Conservation (phyloP, 1,284 basidiomycete species). For the Ustilago shanxiensis region DNA sequence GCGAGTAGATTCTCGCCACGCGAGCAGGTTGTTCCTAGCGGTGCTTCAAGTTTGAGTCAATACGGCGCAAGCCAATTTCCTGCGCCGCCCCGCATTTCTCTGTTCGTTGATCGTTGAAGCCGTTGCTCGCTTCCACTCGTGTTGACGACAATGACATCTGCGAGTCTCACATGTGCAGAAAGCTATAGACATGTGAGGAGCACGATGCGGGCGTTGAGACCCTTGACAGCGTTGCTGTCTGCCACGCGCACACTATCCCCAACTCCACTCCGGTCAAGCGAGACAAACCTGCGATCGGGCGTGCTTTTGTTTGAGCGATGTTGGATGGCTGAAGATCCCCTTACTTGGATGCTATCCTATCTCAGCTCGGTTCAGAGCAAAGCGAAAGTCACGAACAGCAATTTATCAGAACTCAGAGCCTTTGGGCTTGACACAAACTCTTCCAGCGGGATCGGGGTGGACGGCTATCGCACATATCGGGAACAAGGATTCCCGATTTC, state of each 20-base stretch:
- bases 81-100: not conserved
- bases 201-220: slow-evolving; percentile 3
- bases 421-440: no score
- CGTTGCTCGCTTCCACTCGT: not conserved
- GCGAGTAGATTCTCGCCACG: not conserved
- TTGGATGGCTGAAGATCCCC: not conserved
- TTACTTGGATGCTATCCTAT: no score
- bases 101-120: not conserved
- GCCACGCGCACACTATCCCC: not conserved
- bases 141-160: not conserved
- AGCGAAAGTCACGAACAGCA: no score
- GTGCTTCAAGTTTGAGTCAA: slow-evolving; percentile 13
- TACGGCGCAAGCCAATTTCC: not conserved
- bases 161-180: not conserved
- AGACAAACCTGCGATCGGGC: not conserved
- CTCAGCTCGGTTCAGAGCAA: no score
- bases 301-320: not conserved
- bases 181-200: not conserved
- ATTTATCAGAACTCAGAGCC: no score
- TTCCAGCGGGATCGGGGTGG: no score
- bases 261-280: not conserved
- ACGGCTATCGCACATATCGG: no score
- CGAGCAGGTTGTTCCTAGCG: not conserved
- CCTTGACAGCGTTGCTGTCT: not conserved
- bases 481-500: no score